A percentile compares a stretch with the other conserved stretches of the same genome.
Evolutionary conservation across 1,284 basidiomycete genomes (phyloP).

Genomic region (Cystobasidium sp.): DNA sequence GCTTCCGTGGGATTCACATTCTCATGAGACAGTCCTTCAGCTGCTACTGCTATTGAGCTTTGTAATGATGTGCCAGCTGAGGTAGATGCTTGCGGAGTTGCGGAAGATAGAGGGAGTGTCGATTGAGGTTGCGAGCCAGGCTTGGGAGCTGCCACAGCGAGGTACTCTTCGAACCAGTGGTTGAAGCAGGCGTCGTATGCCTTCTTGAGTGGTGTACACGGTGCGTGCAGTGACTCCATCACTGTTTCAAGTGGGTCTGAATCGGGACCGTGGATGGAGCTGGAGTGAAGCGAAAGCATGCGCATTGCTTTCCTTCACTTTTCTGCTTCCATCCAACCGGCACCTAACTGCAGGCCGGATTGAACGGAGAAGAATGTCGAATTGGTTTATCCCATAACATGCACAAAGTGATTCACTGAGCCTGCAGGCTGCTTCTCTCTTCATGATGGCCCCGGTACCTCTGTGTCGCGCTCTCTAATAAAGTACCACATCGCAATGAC

Average conservation of each 20-base stretch:
- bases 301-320: no score
- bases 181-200: conserved; percentile 45
- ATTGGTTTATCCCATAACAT: no score
- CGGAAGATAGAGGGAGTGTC: conserved; percentile 30
- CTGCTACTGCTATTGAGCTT: conserved; percentile 21
- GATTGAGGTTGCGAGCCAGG: conserved; percentile 20
- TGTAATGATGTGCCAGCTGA: conserved; percentile 3
- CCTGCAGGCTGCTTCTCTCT: no score
- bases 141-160: conserved; percentile 30
- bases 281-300: conserved; percentile 1
- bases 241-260: no score
- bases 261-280: neutral
- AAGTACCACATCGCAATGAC: no score
- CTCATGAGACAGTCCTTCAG: conserved; percentile 1
- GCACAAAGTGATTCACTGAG: no score
- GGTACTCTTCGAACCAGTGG: conserved; percentile 44
- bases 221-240: conserved; percentile 43
- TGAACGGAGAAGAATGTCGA: no score
- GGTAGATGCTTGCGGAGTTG: conserved; percentile 2
- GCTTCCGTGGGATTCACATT: conserved; percentile 16
- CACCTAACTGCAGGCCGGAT: no score
- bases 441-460: no score
- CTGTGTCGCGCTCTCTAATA: no score
- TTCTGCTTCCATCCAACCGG: no score
- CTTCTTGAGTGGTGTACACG: conserved; percentile 44